These are phyloP conservation scores for Syncephalastrum racemosum DNA, from an alignment of 371 early-diverging fungal genomes.

Conservation along the genomic window DNA sequence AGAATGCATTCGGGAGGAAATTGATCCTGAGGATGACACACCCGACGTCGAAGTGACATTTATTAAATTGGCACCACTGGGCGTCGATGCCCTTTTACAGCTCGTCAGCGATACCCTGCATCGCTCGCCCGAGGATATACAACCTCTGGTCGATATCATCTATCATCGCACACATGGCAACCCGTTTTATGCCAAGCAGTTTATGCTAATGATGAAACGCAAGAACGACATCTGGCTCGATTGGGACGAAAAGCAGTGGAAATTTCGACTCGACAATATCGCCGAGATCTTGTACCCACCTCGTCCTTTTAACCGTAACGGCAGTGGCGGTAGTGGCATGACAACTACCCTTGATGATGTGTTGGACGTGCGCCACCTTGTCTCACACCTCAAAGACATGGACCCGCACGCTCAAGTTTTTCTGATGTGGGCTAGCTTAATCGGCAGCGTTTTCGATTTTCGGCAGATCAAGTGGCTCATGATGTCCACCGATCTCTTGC, in stretches of 20 bases:
- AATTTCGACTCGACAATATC: conserved; percentile 37
- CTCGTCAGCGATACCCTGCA: conserved; percentile 39
- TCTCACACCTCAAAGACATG: conserved; percentile 35
- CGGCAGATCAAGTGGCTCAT: conserved; percentile 38
- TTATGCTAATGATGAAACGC: conserved; percentile 41
- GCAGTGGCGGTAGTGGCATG: conserved; percentile 2
- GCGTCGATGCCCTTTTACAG: conserved; percentile 21
- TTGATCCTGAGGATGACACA: conserved; percentile 12
- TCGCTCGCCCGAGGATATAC: conserved; percentile 18
- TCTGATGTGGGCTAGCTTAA: conserved; percentile 46
- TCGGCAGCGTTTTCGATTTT: conserved; percentile 39
- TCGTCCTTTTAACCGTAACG: neutral
- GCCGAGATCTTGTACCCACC: conserved; percentile 22
- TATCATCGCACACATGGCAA: conserved; percentile 43
- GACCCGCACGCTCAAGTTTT: conserved; percentile 31
- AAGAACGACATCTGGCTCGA: conserved; percentile 46
- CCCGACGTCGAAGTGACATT: conserved; percentile 17
- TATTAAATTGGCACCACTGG: conserved; percentile 31
- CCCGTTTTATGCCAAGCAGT: conserved; percentile 45
- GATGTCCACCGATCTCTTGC: conserved; percentile 25
- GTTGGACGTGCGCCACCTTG: conserved; percentile 35
- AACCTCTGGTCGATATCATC: conserved; percentile 32
- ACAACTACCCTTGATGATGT: conserved; percentile 13
- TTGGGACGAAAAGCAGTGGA: conserved; percentile 45
- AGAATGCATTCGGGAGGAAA: conserved; percentile 20